A percentile compares a stretch with the other conserved stretches of the same genome.
These are phyloP conservation scores for Fusarium mundagurra DNA, from an alignment of 2,329 filamentous ascomycete genomes.

Conservation along the genomic window DNA sequence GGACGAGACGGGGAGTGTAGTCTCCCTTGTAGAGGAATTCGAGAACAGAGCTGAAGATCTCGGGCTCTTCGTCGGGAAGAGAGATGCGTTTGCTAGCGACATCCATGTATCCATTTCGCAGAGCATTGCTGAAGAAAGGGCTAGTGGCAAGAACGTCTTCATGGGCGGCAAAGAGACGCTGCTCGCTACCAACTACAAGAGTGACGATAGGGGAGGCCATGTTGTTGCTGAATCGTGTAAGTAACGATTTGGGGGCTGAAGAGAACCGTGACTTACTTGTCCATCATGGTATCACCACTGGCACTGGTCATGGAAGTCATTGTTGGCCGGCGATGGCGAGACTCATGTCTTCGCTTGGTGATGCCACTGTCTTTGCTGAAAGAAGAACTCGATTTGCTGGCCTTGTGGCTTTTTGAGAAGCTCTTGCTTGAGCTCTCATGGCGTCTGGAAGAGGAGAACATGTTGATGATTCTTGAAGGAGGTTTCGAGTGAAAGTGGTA, in stretches of 20 bases:
- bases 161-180: conserved; percentile 90
- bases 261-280: conserved; percentile 54
- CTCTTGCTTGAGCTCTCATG: conserved; percentile 59
- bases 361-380: conserved; percentile 65
- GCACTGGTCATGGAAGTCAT: conserved; percentile 55
- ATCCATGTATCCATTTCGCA: conserved; percentile 50
- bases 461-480: conserved; percentile 38
- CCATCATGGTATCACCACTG: conserved; percentile 53
- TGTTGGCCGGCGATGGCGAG: conserved; percentile 58
- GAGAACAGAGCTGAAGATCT: conserved; percentile 89
- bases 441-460: conserved; percentile 60
- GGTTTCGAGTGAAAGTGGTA: not conserved
- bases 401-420: conserved; percentile 63
- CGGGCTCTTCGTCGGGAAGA: conserved; percentile 85
- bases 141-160: conserved; percentile 84
- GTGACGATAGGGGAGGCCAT: conserved; percentile 80
- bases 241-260: not conserved
- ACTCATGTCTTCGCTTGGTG: conserved; percentile 64
- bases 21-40: conserved; percentile 96
- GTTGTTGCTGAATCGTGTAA: conserved; percentile 52
- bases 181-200: conserved; percentile 80
- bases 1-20: conserved; percentile 84
- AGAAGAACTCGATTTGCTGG: conserved; percentile 61
- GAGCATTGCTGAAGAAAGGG: conserved; percentile 72
- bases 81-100: conserved; percentile 72